Evolutionary conservation across 352 stramenopile species (phyloP).

Genomic region (Globisporangium paddicum): DNA sequence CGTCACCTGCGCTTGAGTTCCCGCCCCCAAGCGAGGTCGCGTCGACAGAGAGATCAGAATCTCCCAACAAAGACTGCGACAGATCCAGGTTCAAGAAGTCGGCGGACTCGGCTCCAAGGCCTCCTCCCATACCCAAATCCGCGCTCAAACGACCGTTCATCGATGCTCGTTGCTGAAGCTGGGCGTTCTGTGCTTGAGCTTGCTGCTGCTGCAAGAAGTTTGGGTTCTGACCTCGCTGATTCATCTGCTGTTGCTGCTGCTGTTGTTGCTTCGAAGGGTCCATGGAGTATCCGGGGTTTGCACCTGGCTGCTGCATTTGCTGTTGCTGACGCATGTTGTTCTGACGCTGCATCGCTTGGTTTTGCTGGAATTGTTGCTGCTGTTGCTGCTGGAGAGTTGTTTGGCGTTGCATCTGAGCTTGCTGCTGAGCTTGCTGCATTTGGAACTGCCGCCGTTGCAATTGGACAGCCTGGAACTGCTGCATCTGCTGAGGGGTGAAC

Average conservation of each 20-base stretch:
- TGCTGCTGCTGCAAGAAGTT: slow-evolving; percentile 40
- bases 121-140: slow-evolving; percentile 46
- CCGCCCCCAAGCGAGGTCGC: slow-evolving; percentile 30
- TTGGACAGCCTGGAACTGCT: slow-evolving; percentile 24
- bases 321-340: slow-evolving; percentile 51
- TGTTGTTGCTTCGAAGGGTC: slow-evolving; percentile 20
- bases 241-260: slow-evolving; percentile 44
- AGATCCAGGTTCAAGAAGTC: slow-evolving; percentile 84
- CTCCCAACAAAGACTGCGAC: slow-evolving; percentile 59
- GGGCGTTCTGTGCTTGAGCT: slow-evolving; percentile 31
- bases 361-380: slow-evolving; percentile 50
- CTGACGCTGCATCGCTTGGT: slow-evolving; percentile 39
- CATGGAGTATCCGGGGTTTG: slow-evolving; percentile 11
- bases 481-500: slow-evolving; percentile 30
- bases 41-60: slow-evolving; percentile 51
- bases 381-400: slow-evolving; percentile 59
- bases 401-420: slow-evolving; percentile 64
- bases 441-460: slow-evolving; percentile 41
- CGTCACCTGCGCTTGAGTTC: slow-evolving; percentile 14
- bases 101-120: slow-evolving; percentile 43
- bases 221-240: slow-evolving; percentile 20
- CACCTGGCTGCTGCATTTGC: slow-evolving; percentile 37
- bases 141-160: slow-evolving; percentile 49
- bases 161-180: slow-evolving; percentile 30
- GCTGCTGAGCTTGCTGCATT: slow-evolving; percentile 56